Evolutionary conservation across 2,329 filamentous ascomycete species (phyloP).

Genomic region (Exophiala viscosa): DNA sequence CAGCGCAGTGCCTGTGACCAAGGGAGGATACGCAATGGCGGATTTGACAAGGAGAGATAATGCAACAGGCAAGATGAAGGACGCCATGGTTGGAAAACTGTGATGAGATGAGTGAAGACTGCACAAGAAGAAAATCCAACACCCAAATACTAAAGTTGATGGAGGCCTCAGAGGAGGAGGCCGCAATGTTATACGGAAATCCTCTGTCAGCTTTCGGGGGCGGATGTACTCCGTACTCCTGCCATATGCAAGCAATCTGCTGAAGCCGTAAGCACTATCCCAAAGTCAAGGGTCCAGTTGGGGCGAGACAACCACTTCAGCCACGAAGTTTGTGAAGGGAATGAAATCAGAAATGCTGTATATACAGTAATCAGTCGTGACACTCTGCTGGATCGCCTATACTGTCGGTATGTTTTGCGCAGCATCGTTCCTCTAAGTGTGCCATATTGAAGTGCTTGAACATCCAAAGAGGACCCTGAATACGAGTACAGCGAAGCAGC

Average conservation of each 20-base stretch:
- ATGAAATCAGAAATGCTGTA: too few species aligned
- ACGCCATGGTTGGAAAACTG: slow-evolving; percentile 10
- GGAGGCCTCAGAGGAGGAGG: not conserved
- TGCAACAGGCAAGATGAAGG: slow-evolving; percentile 12
- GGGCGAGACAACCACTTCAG: slow-evolving; percentile 3
- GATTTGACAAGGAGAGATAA: slow-evolving; percentile 12
- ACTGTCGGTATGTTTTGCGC: too few species aligned
- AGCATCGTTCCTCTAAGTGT: too few species aligned
- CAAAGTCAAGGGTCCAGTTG: not conserved
- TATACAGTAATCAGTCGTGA: too few species aligned
- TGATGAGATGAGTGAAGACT: slow-evolving; percentile 2
- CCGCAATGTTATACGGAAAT: not conserved
- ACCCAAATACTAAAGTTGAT: not conserved
- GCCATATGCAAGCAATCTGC: slow-evolving; percentile 6
- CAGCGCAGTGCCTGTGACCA: slow-evolving; percentile 16
- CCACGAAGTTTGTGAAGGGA: not conserved
- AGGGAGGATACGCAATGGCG: slow-evolving; percentile 8
- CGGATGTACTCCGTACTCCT: slow-evolving; percentile 7
- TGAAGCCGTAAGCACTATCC: slow-evolving; percentile 21
- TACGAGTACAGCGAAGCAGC: too few species aligned
- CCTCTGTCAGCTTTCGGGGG: not conserved
- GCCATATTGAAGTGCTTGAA: too few species aligned
- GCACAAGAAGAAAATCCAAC: not conserved
- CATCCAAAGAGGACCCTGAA: too few species aligned
- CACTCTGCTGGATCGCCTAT: too few species aligned